These are phyloP conservation scores for Magnusiomyces sp. DNA, from an alignment of 1,139 yeast species.

Conservation along the genomic window DNA sequence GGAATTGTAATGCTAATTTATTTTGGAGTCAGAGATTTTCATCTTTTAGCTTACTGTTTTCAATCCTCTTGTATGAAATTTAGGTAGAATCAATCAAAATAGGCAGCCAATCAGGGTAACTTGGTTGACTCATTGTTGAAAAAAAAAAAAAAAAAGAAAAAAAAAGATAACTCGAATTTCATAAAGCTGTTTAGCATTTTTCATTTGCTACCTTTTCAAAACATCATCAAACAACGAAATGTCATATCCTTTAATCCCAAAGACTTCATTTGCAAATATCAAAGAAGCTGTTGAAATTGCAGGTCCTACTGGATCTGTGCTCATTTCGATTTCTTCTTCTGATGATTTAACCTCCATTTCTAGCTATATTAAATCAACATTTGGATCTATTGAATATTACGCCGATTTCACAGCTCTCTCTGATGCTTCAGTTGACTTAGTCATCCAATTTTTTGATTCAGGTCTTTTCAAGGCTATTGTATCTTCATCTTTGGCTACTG, in stretches of 20 bases:
- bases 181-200: background rate
- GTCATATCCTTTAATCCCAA: slow-evolving; percentile 44
- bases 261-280: slow-evolving; percentile 25
- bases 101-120: too few relatives aligned
- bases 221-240: slow-evolving; percentile 18
- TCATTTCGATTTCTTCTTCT: slow-evolving; percentile 36
- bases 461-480: slow-evolving; percentile 55
- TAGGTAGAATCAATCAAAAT: too few relatives aligned
- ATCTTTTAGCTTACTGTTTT: too few relatives aligned
- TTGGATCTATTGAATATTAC: slow-evolving; percentile 34
- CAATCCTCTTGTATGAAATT: too few relatives aligned
- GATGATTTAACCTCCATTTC: slow-evolving; percentile 24
- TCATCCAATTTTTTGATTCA: slow-evolving; percentile 52
- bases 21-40: too few relatives aligned
- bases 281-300: slow-evolving; percentile 24
- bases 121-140: background rate
- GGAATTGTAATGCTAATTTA: too few relatives aligned
- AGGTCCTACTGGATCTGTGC: slow-evolving; percentile 33
- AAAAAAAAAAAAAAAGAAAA: background rate
- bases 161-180: too few relatives aligned
- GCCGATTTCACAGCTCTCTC: slow-evolving; percentile 32
- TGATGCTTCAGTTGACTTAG: slow-evolving; percentile 35
- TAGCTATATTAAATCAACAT: slow-evolving; percentile 15
- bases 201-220: background rate
- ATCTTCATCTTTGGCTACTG: slow-evolving; percentile 30